Percentiles rank a stretch among this genome's conserved stretches.
These are phyloP conservation scores for Calonectria hongkongensis DNA, from an alignment of 2,329 filamentous ascomycete species.

Conservation along the genomic window DNA sequence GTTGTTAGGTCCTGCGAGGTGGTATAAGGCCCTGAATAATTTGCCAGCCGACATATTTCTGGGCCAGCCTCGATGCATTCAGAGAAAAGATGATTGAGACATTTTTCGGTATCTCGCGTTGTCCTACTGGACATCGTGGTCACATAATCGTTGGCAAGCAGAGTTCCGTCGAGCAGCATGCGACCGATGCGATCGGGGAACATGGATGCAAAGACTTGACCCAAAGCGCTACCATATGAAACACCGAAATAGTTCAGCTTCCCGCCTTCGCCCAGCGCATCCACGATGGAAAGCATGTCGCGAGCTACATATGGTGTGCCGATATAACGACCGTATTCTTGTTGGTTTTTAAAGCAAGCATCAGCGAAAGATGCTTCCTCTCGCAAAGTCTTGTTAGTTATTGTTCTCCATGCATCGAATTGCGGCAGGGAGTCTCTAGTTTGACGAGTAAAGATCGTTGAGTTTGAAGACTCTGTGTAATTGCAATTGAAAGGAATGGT, in stretches of 20 bases:
- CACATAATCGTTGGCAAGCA: background rate
- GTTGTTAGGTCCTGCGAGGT: background rate
- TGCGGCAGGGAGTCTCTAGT: background rate
- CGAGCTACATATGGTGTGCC: constrained; percentile 2
- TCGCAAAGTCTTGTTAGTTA: background rate
- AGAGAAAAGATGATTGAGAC: background rate
- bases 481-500: constrained; percentile 6
- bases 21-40: constrained; percentile 28
- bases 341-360: background rate
- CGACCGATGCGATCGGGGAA: constrained; percentile 6
- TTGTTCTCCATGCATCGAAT: background rate
- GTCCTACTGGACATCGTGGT: background rate
- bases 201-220: constrained; percentile 20
- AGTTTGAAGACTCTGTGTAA: too few species aligned
- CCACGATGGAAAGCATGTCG: constrained; percentile 13
- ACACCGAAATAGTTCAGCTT: background rate
- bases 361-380: background rate
- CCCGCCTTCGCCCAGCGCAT: background rate
- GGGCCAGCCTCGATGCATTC: constrained; percentile 1
- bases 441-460: background rate
- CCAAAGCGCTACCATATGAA: background rate
- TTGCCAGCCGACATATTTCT: constrained; percentile 15
- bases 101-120: background rate
- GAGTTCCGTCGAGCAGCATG: background rate
- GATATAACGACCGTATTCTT: background rate